These are phyloP conservation scores for Botrytis pseudocinerea DNA, from an alignment of 2,329 filamentous ascomycete species.

Conservation along the genomic window DNA sequence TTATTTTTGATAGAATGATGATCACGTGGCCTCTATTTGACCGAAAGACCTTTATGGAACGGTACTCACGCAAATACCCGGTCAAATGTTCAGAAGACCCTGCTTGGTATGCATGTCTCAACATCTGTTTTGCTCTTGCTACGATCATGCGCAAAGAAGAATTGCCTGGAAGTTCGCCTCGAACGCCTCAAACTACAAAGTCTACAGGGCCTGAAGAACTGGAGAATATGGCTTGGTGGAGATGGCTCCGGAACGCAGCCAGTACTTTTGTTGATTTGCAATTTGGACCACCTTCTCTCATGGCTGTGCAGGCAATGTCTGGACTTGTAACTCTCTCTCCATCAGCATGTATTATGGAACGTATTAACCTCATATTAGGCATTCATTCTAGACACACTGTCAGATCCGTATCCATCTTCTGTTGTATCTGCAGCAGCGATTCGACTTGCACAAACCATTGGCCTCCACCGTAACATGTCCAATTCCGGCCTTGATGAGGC, in stretches of 20 bases:
- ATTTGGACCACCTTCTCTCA: constrained; percentile 30
- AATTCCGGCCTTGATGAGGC: constrained; percentile 26
- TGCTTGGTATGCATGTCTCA: constrained; percentile 36
- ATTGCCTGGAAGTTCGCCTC: constrained; percentile 14
- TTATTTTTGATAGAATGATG: constrained; percentile 17
- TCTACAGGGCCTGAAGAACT: neutral
- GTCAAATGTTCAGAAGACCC: constrained; percentile 27
- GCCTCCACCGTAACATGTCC: constrained; percentile 32
- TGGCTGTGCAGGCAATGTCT: constrained; percentile 34
- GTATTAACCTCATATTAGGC: constrained; percentile 5
- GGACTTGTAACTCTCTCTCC: constrained; percentile 22
- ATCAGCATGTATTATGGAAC: neutral
- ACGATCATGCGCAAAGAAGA: constrained; percentile 27
- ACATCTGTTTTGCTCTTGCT: constrained; percentile 30
- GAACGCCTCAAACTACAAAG: neutral
- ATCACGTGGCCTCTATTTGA: constrained; percentile 28
- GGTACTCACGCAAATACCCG: constrained; percentile 32
- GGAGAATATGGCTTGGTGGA: constrained; percentile 1
- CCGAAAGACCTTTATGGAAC: constrained; percentile 27
- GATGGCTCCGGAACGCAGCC: constrained; percentile 29
- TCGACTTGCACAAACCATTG: constrained; percentile 31
- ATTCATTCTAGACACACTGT: constrained; percentile 26
- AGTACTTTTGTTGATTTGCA: constrained; percentile 32
- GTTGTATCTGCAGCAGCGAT: constrained; percentile 28
- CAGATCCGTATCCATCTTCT: constrained; percentile 32